These are phyloP conservation scores for Salix purpurea DNA, from an alignment of 345 rosid species.

Conservation along the genomic window DNA sequence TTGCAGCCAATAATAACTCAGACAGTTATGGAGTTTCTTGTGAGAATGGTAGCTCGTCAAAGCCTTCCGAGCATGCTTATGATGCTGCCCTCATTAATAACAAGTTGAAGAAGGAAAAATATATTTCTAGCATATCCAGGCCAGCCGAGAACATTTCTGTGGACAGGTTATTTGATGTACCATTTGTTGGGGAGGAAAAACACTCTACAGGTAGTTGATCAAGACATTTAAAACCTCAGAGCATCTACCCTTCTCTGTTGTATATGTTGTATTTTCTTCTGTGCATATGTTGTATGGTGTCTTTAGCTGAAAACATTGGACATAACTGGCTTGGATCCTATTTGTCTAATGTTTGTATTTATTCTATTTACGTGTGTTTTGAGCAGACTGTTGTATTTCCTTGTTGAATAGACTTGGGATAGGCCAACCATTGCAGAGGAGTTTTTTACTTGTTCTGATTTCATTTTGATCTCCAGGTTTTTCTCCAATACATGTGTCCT, in stretches of 20 bases:
- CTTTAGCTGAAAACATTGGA: background rate
- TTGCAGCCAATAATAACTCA: slow-evolving; percentile 49
- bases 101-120: slow-evolving; percentile 53
- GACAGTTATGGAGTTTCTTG: slow-evolving; percentile 62
- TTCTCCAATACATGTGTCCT: slow-evolving; percentile 31
- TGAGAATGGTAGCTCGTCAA: slow-evolving; percentile 42
- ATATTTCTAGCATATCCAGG: slow-evolving; percentile 39
- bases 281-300: background rate
- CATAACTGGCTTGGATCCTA: background rate
- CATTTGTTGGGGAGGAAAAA: slow-evolving; percentile 66
- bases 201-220: slow-evolving; percentile 55
- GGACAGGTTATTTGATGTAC: slow-evolving; percentile 69
- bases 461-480: slow-evolving; percentile 36
- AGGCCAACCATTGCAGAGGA: background rate
- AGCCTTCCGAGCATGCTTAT: slow-evolving; percentile 39
- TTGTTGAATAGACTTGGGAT: background rate
- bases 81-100: slow-evolving; percentile 42
- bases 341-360: background rate
- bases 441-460: background rate
- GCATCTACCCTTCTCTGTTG: background rate
- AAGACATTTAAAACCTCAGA: background rate
- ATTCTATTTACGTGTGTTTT: background rate
- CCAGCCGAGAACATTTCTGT: slow-evolving; percentile 49
- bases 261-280: background rate
- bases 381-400: background rate